Evolutionary conservation across 1,284 basidiomycete species (phyloP).

Genomic region (Inonotus obliquus): DNA sequence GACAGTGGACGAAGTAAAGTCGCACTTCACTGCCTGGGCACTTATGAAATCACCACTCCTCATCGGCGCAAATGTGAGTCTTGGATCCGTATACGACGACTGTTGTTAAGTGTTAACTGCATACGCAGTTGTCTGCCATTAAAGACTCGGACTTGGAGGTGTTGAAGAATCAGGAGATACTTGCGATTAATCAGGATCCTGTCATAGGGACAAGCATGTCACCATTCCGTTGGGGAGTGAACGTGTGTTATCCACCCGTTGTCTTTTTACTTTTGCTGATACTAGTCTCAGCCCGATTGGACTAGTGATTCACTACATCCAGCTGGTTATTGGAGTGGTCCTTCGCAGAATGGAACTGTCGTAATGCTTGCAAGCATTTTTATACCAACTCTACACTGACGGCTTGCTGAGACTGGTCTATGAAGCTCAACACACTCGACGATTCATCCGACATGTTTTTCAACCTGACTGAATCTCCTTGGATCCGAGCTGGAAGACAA

Average conservation of each 20-base stretch:
- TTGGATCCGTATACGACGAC: slow-evolving; percentile 25
- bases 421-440: slow-evolving; percentile 47
- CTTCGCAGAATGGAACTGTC: slow-evolving; percentile 44
- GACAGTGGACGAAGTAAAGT: slow-evolving; percentile 54
- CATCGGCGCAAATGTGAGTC: slow-evolving; percentile 36
- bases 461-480: slow-evolving; percentile 63
- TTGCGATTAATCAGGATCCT: slow-evolving; percentile 66
- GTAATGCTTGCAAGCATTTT: slow-evolving; percentile 50
- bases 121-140: slow-evolving; percentile 42
- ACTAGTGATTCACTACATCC: slow-evolving; percentile 41
- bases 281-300: slow-evolving; percentile 39
- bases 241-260: slow-evolving; percentile 31
- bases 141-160: slow-evolving; percentile 48
- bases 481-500: slow-evolving; percentile 61
- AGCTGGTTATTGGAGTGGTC: slow-evolving; percentile 51
- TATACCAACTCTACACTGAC: neutral
- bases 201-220: slow-evolving; percentile 55
- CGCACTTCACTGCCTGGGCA: slow-evolving; percentile 63
- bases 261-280: neutral
- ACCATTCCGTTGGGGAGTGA: slow-evolving; percentile 65
- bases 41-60: slow-evolving; percentile 56
- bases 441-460: slow-evolving; percentile 54
- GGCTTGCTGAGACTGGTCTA: neutral
- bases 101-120: slow-evolving; percentile 29
- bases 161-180: slow-evolving; percentile 56